These are phyloP conservation scores for Picochlorum sp. DNA, from an alignment of 139 green algal genomes.

Conservation along the genomic window DNA sequence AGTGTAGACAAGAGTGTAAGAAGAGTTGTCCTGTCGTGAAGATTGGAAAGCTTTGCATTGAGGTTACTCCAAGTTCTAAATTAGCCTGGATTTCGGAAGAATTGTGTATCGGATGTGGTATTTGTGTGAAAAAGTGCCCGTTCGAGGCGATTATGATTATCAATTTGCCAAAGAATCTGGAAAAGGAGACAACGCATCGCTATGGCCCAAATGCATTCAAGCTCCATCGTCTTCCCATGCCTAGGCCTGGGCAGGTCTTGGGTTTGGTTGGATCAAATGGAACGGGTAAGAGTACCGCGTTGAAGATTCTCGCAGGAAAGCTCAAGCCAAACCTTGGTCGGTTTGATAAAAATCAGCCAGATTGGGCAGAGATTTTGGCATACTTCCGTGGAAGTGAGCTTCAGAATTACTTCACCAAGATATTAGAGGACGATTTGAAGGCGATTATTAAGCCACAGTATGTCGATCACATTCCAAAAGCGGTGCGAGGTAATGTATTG, in stretches of 20 bases:
- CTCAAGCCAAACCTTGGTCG: conserved; percentile 97
- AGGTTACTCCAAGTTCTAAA: conserved; percentile 80
- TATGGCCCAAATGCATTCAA: conserved; percentile 99
- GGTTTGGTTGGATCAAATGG: conserved; percentile 97
- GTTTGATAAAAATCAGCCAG: conserved; percentile 70
- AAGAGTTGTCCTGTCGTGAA: conserved; percentile 98
- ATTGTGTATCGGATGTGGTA: conserved; percentile 99
- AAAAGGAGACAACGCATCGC: conserved; percentile 92
- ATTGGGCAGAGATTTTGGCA: conserved; percentile 96
- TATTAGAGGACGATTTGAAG: conserved; percentile 96
- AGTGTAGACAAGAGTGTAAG: conserved; percentile 98
- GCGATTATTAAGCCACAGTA: conserved; percentile 91
- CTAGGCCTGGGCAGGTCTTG: conserved; percentile 88
- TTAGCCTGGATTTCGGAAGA: conserved; percentile 94
- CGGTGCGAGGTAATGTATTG: conserved; percentile 81
- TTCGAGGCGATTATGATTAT: conserved; percentile 99
- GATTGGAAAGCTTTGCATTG: conserved; percentile 93
- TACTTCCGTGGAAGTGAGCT: conserved; percentile 96
- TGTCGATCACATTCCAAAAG: conserved; percentile 96
- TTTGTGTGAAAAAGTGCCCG: conserved; percentile 99
- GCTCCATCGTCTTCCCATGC: conserved; percentile 89
- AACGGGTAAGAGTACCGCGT: conserved; percentile 96
- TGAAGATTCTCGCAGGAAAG: conserved; percentile 97
- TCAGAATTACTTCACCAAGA: conserved; percentile 94
- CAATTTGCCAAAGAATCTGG: conserved; percentile 98